Evolutionary conservation across 208 protist genomes (phyloP).

Genomic region (Angomonas ambiguus): DNA sequence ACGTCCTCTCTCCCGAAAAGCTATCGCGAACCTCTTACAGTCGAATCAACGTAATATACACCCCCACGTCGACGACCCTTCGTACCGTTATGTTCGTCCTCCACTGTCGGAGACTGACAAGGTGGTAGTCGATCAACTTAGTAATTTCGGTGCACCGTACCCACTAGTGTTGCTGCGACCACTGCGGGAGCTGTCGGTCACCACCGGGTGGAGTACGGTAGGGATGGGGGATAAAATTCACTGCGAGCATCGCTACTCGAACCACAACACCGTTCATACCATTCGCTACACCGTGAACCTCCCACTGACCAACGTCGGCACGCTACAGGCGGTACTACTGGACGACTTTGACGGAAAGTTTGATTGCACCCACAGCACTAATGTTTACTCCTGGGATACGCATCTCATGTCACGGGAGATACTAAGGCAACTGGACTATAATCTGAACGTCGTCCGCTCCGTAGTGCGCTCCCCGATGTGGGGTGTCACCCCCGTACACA

Average conservation of each 20-base stretch:
- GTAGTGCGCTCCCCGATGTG: slow-evolving; percentile 21
- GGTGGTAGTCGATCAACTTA: slow-evolving; percentile 17
- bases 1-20: neutral
- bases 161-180: slow-evolving; percentile 21
- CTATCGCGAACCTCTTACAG: neutral
- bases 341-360: slow-evolving; percentile 25
- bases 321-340: slow-evolving; percentile 37
- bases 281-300: slow-evolving; percentile 33
- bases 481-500: slow-evolving; percentile 24
- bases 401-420: slow-evolving; percentile 16
- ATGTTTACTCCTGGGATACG: slow-evolving; percentile 23
- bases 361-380: slow-evolving; percentile 19
- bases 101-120: slow-evolving; percentile 15
- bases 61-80: neutral
- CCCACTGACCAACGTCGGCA: slow-evolving; percentile 38
- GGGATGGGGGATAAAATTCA: slow-evolving; percentile 17
- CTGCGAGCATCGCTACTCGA: slow-evolving; percentile 19
- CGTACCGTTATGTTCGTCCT: slow-evolving; percentile 16
- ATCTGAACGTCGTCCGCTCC: slow-evolving; percentile 32
- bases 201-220: slow-evolving; percentile 7
- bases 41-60: neutral
- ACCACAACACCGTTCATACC: neutral
- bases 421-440: slow-evolving; percentile 25
- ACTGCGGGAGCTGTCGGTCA: slow-evolving; percentile 18
- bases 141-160: slow-evolving; percentile 27